Conservation (phyloP, 2,329 filamentous ascomycete genomes). For the Microdochium trichocladiopsis region DNA sequence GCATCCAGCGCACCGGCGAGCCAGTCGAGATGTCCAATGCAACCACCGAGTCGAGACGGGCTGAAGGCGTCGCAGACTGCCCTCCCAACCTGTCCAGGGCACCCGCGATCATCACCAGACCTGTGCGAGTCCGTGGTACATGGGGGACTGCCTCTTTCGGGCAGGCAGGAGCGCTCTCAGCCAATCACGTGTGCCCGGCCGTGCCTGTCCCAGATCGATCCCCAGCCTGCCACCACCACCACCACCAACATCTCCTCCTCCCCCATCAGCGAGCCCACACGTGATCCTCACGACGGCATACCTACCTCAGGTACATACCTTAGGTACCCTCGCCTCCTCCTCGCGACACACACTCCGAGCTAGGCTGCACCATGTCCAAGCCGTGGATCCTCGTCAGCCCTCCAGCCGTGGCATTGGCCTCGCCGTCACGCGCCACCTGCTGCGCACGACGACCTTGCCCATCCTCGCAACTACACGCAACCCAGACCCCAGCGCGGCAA, state of each 20-base stretch:
- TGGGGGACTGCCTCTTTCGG: neutral
- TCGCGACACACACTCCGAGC: no score
- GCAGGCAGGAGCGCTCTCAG: neutral
- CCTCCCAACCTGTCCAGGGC: no score
- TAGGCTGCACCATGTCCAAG: conserved; percentile 30
- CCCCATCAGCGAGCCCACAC: no score
- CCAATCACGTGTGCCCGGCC: neutral
- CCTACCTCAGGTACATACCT: no score
- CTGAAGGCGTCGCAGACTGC: no score
- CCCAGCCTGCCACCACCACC: no score
- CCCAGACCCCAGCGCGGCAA: conserved; percentile 23
- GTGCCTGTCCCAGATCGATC: neutral
- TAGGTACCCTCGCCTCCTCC: no score
- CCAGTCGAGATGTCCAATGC: neutral
- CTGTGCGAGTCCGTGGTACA: no score
- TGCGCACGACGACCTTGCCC: conserved; percentile 37
- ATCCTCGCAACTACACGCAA: conserved; percentile 37
- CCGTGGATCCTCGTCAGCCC: conserved; percentile 44
- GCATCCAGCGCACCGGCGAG: no score
- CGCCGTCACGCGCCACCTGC: conserved; percentile 39
- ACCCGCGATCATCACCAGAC: no score
- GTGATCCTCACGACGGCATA: no score
- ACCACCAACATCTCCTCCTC: neutral
- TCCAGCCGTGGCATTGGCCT: conserved; percentile 41
- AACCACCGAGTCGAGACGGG: neutral